Evolutionary conservation across 192 early-diverging fungal genomes (phyloP), one percentile per base, ranked within the genome.

Genomic region (Gigaspora rosea): DNA sequence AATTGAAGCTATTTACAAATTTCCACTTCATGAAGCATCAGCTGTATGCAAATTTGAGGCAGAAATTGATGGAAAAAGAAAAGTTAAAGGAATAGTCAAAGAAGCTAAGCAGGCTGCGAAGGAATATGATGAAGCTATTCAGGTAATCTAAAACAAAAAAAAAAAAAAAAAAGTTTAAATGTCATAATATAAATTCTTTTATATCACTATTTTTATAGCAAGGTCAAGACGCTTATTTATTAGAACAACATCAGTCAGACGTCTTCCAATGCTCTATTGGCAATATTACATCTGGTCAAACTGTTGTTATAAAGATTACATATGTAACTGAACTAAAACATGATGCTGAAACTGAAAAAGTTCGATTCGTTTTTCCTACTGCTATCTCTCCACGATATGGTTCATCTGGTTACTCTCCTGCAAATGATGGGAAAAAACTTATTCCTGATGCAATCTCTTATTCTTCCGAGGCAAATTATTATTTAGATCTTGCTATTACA

Each of bases 191-290:
- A 15, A 15, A 35, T 16, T 41, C 15, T 11, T 66, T 76, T 41
- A 57, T 16, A 4, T 3, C 47, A 50, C 36, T n/a, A 35, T 52
- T 52, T 32, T 35, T 32, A 49, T 27, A 27, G 27, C 27, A 27
- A 27, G 27, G 27, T 27, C 27, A 27, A 27, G 27, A 1, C 27
- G 1, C 63, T 7, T 66, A 76, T 56, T 46, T 76, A 15, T 41
- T 75, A n/a, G 73, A 75, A 33, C 41, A 63, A 52, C 8, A 76
- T 35, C 20, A 51, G 2, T 8, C 81, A 41, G 81, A 82, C 41
- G 82, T 88, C 48, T 88, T 88, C 75, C 84, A 83, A 63, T 78
- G 81, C 33, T 80, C 76, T 18, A 56, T 88, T 18, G 87, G 87
- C n/a, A 89, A 89, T 73, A 58, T 89, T 49, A 68, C 74, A n/a